Conservation (phyloP, 2,329 filamentous ascomycete species). For the Fusarium zealandicum region DNA sequence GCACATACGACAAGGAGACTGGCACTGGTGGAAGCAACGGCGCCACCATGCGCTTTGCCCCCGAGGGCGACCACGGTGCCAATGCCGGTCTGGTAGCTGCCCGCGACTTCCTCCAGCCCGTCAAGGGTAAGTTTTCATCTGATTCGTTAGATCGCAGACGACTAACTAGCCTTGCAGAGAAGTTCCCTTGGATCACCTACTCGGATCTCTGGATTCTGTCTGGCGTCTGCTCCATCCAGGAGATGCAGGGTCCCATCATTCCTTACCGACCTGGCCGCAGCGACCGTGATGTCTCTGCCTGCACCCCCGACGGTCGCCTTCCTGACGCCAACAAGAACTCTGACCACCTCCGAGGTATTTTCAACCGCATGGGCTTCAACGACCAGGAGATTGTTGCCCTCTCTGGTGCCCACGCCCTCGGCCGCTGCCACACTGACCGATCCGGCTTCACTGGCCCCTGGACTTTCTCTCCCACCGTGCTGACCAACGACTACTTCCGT, state of each 20-base stretch:
- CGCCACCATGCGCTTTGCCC: conserved; percentile 94
- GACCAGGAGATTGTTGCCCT: conserved; percentile 96
- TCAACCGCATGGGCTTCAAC: conserved; percentile 96
- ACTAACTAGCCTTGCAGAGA: conserved; percentile 44
- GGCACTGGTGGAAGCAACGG: conserved; percentile 93
- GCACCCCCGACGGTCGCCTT: conserved; percentile 90
- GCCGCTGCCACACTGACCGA: conserved; percentile 88
- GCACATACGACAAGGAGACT: conserved; percentile 89
- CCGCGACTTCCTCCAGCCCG: conserved; percentile 89
- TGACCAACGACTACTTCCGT: conserved; percentile 95
- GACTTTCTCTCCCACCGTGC: conserved; percentile 88
- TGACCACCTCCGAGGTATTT: conserved; percentile 88
- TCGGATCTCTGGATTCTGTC: conserved; percentile 96
- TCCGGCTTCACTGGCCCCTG: conserved; percentile 89
- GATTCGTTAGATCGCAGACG: neutral
- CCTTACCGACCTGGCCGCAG: conserved; percentile 87
- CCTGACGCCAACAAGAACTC: conserved; percentile 80
- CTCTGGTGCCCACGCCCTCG: conserved; percentile 83
- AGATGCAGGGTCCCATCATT: conserved; percentile 89
- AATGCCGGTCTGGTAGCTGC: conserved; percentile 89
- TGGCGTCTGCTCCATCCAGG: conserved; percentile 86
- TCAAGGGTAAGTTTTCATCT: conserved; percentile 70
- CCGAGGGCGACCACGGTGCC: conserved; percentile 88
- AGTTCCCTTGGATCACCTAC: conserved; percentile 96
- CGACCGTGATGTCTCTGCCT: conserved; percentile 81